Evolutionary conservation across 768 basidiomycete genomes (phyloP), one percentile per base, ranked within the genome.

Genomic region (Tylopilus balloui): DNA sequence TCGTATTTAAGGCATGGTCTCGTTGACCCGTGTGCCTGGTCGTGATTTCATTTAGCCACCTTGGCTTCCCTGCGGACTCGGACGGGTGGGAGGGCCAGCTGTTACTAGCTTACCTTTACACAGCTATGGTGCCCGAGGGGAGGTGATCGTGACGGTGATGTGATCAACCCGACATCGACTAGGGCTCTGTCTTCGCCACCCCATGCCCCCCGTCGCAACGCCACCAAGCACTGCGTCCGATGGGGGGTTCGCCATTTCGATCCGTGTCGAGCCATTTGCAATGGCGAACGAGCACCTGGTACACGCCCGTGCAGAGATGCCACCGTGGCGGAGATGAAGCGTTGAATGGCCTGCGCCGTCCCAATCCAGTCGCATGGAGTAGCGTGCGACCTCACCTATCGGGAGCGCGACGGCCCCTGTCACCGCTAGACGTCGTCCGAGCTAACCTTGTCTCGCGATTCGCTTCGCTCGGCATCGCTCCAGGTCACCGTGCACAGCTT

Each of bases 21-120:
- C 44, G 50, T 56, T 57, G 50, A 50, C 51, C 54, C 44, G 63
- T 31, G 66, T 67, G 65, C 66, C 66, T 67, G 63, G 61, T 50
- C 27, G 63, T 59, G 56, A 57, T 65, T 69, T 67, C 67, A 67
- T 67, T 61, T 69, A 69, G 54, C 65, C 67, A 60, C 63, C 63
- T 68, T 66, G 38, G 62, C 49, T 45, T 51, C 49, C 55, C 52
- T 57, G 53, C 60, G 65, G 52, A 38, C 52, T 58, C 62, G 58
- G 60, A 54, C 24, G 39, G 51, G 53, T 54, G 53, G 55, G 47
- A 52, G 52, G 52, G 35, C 38, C 52, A 51, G 53, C 31, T 56
- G 50, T 34, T 39, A 45, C 17, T 31, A n/a, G 51, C 50, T 52
- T 41, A 52, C 39, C 51, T 52, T 40, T 48, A 49, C 54, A 65